These are phyloP conservation scores for Leishmania braziliensis DNA, from an alignment of 208 protist genomes.

Conservation along the genomic window DNA sequence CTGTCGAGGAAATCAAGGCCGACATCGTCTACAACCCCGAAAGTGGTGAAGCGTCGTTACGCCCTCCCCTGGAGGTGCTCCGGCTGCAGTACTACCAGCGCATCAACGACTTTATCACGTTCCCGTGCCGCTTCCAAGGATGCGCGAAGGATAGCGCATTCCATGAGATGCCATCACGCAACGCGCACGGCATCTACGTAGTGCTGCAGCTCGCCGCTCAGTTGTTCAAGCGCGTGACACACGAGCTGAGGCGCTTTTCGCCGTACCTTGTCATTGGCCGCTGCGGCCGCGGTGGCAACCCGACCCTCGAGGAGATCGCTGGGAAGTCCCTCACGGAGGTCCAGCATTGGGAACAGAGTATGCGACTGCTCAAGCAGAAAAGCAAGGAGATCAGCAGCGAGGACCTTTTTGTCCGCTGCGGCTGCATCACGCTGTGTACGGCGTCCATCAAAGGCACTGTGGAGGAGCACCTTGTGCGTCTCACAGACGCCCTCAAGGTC, in stretches of 20 bases:
- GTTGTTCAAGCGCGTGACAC: constrained; percentile 89
- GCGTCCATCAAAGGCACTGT: constrained; percentile 92
- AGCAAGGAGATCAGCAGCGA: constrained; percentile 94
- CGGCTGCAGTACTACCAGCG: constrained; percentile 93
- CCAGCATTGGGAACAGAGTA: constrained; percentile 96
- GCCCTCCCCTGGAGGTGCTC: constrained; percentile 92
- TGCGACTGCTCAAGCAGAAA: constrained; percentile 95
- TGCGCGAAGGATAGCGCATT: constrained; percentile 74
- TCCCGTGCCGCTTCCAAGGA: constrained; percentile 93
- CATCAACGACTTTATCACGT: constrained; percentile 95
- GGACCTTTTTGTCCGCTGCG: constrained; percentile 93
- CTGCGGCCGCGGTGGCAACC: constrained; percentile 73
- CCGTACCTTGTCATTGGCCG: constrained; percentile 92
- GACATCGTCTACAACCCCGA: constrained; percentile 92
- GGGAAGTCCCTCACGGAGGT: constrained; percentile 87
- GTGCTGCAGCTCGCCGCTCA: constrained; percentile 93
- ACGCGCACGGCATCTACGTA: constrained; percentile 84
- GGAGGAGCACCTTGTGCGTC: constrained; percentile 92
- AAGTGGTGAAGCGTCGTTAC: constrained; percentile 75
- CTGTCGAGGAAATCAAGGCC: constrained; percentile 89
- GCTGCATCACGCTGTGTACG: constrained; percentile 95
- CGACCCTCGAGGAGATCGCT: constrained; percentile 90
- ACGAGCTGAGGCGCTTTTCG: constrained; percentile 87
- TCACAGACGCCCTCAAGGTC: constrained; percentile 87
- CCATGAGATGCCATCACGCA: constrained; percentile 87